A percentile compares a stretch with the other conserved stretches of the same genome.
Evolutionary conservation across 2,329 filamentous ascomycete genomes (phyloP).

Genomic region (Xylariaceae sp.): DNA sequence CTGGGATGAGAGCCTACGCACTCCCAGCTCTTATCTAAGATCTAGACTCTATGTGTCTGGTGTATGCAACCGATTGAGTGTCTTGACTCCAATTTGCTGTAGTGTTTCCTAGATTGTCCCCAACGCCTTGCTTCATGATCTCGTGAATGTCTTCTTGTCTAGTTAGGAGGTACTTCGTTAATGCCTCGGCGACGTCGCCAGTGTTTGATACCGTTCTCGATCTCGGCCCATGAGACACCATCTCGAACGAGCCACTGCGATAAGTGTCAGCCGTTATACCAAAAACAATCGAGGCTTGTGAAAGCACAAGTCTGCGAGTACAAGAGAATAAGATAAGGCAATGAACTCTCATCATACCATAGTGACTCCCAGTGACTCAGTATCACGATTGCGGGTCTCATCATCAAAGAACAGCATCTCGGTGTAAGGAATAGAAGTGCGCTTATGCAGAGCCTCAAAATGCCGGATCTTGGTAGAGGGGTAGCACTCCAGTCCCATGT

Average conservation of each 20-base stretch:
- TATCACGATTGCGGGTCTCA: conserved; percentile 81
- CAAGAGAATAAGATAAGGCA: too few species aligned
- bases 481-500: conserved; percentile 63
- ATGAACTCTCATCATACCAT: conserved; percentile 49
- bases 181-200: conserved; percentile 71
- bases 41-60: too few species aligned
- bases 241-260: conserved; percentile 63
- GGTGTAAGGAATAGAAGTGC: conserved; percentile 67
- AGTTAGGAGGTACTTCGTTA: not conserved
- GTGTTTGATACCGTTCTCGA: conserved; percentile 74
- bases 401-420: conserved; percentile 98
- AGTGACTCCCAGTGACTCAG: conserved; percentile 73
- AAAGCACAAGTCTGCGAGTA: too few species aligned
- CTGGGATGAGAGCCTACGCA: not conserved
- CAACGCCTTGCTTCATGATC: too few species aligned
- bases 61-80: too few species aligned
- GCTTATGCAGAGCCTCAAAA: conserved; percentile 70
- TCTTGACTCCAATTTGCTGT: too few species aligned
- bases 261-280: too few species aligned
- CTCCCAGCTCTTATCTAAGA: too few species aligned
- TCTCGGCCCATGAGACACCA: conserved; percentile 71
- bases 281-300: too few species aligned
- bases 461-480: conserved; percentile 83
- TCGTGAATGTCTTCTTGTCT: too few species aligned
- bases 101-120: too few species aligned